These are phyloP conservation scores for Epithele typhae DNA, from an alignment of 768 basidiomycete genomes.

Conservation along the genomic window DNA sequence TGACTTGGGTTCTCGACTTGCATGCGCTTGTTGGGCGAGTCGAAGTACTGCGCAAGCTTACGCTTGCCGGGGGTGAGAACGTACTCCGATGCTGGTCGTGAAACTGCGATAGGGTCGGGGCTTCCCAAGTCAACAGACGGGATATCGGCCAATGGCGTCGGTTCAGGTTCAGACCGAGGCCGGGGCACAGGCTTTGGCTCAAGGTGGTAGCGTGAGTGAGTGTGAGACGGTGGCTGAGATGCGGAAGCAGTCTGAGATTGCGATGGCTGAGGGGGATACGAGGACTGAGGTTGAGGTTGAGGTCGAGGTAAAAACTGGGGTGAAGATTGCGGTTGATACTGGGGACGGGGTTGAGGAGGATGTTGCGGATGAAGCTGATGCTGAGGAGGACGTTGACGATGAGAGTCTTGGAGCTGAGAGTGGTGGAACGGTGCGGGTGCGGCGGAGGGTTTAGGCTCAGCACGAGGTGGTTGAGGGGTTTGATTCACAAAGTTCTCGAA, in stretches of 20 bases:
- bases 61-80: conserved; percentile 64
- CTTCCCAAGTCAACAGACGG: conserved; percentile 17
- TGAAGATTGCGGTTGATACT: too few relatives aligned
- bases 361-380: too few relatives aligned
- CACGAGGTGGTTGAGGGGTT: conserved; percentile 29
- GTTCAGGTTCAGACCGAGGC: conserved; percentile 2
- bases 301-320: too few relatives aligned
- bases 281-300: conserved; percentile 25
- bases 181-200: too few relatives aligned
- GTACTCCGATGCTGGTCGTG: conserved; percentile 24
- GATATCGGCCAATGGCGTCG: neutral
- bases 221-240: conserved; percentile 14
- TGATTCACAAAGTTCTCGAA: conserved; percentile 64
- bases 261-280: neutral
- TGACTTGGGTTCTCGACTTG: conserved; percentile 24
- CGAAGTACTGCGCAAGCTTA: conserved; percentile 54
- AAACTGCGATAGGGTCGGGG: conserved; percentile 53
- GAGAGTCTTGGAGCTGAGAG: neutral
- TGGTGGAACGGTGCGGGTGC: too few relatives aligned
- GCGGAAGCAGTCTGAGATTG: neutral
- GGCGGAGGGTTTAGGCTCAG: too few relatives aligned
- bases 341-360: too few relatives aligned
- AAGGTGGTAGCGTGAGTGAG: too few relatives aligned
- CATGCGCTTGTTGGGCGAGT: conserved; percentile 61
- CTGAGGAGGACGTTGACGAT: too few relatives aligned